These are phyloP conservation scores for Suhomyces emberorum DNA, from an alignment of 805 yeast species.

Conservation along the genomic window DNA sequence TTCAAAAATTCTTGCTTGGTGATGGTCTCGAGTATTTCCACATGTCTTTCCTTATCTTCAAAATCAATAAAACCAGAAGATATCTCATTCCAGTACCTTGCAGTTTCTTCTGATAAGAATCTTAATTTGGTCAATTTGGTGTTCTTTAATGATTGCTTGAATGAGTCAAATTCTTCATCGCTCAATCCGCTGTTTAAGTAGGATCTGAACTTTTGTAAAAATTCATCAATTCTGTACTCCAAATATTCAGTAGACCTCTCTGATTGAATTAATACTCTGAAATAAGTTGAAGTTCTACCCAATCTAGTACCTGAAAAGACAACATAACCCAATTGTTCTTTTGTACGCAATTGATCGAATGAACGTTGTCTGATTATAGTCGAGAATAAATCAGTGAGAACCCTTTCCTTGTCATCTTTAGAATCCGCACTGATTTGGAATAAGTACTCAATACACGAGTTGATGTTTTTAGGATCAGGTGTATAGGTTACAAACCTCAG, in stretches of 20 bases:
- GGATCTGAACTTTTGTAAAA: slow-evolving; percentile 48
- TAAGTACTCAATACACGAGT: slow-evolving; percentile 79
- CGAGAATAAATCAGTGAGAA: slow-evolving; percentile 58
- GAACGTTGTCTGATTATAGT: slow-evolving; percentile 84
- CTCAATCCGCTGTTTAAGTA: slow-evolving; percentile 46
- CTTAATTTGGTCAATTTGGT: slow-evolving; percentile 69
- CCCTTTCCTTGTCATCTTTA: slow-evolving; percentile 33
- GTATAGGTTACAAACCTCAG: slow-evolving; percentile 48
- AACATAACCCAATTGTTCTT: slow-evolving; percentile 93
- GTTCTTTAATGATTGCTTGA: slow-evolving; percentile 64
- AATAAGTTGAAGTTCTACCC: slow-evolving; percentile 70
- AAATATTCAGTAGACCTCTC: slow-evolving; percentile 74
- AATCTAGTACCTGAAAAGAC: slow-evolving; percentile 75
- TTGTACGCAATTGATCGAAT: slow-evolving; percentile 84
- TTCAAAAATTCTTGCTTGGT: slow-evolving; percentile 55
- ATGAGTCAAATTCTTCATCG: slow-evolving; percentile 63
- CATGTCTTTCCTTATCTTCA: slow-evolving; percentile 52
- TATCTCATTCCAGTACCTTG: slow-evolving; percentile 63
- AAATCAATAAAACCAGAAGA: slow-evolving; percentile 80
- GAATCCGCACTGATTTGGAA: slow-evolving; percentile 57
- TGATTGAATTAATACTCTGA: slow-evolving; percentile 76
- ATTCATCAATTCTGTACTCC: slow-evolving; percentile 71
- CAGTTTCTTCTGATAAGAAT: slow-evolving; percentile 74
- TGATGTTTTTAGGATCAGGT: slow-evolving; percentile 68
- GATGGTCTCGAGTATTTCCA: slow-evolving; percentile 50